phyloP scores from a whole-genome alignment of 768 basidiomycete genomes.

The Boletus sp. region DNA sequence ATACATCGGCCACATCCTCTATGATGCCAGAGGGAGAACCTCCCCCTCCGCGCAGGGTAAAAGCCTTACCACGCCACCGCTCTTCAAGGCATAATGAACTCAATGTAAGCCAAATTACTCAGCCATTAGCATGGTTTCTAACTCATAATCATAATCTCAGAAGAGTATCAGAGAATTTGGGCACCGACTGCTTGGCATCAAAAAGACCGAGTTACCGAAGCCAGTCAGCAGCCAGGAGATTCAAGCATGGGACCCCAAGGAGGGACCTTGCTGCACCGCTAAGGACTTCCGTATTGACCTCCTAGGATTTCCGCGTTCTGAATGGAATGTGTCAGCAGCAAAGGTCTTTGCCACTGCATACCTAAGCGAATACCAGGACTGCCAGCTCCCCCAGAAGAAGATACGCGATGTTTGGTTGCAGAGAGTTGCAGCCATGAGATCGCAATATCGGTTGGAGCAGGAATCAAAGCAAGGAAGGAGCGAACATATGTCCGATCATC shows the following conservation, averaged over 20 bases:
- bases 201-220: neutral
- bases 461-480: neutral
- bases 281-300: neutral
- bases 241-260: neutral
- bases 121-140: neutral
- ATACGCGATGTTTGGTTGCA: neutral
- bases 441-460: neutral
- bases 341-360: neutral
- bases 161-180: neutral
- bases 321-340: neutral
- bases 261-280: neutral
- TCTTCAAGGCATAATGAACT: neutral
- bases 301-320: neutral
- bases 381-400: neutral
- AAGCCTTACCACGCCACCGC: neutral
- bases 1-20: too few species aligned
- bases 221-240: neutral
- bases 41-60: neutral
- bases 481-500: neutral
- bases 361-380: neutral
- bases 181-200: neutral
- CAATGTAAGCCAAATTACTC: neutral
- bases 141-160: neutral
- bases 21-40: too few species aligned
- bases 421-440: neutral